Percentiles rank a stretch among this genome's conserved stretches.
phyloP scores from a whole-genome alignment of 129 eudicot genomes.

The Glebionis coronaria region DNA sequence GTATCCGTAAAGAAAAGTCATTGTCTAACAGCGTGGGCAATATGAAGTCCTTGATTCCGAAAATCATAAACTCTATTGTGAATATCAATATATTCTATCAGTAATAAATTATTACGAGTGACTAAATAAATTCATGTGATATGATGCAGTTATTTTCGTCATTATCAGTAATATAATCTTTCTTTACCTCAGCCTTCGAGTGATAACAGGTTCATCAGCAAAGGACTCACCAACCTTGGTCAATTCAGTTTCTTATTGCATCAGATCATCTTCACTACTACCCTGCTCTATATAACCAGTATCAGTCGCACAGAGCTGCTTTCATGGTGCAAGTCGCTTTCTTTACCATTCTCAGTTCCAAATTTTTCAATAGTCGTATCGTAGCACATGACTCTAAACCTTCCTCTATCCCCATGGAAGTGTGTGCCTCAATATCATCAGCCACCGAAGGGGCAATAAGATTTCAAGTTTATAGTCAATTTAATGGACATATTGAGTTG shows the following conservation, averaged over 20 bases:
- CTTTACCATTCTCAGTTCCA: constrained; percentile 22
- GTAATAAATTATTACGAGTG: too few relatives aligned
- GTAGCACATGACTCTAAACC: constrained; percentile 23
- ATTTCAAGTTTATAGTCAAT: too few relatives aligned
- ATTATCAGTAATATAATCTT: constrained; percentile 15
- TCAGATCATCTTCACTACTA: constrained; percentile 31
- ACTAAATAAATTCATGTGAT: too few relatives aligned
- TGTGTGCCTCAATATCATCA: neutral
- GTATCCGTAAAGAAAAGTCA: too few relatives aligned
- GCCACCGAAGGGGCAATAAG: constrained; percentile 3
- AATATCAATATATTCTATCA: too few relatives aligned
- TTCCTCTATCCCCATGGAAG: constrained; percentile 20
- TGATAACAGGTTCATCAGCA: constrained; percentile 28
- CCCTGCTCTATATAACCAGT: constrained; percentile 7
- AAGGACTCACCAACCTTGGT: constrained; percentile 16
- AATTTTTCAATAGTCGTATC: constrained; percentile 16
- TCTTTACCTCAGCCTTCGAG: constrained; percentile 14
- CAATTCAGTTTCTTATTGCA: constrained; percentile 25
- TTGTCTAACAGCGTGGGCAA: too few relatives aligned
- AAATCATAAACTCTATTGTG: too few relatives aligned
- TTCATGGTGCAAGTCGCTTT: constrained; percentile 14
- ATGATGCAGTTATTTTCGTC: too few relatives aligned
- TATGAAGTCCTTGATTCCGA: too few relatives aligned
- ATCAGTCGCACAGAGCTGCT: constrained; percentile 7
- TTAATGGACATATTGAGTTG: too few relatives aligned